Conservation (phyloP, 2,329 filamentous ascomycete genomes). For the Zasmidium angulare region DNA sequence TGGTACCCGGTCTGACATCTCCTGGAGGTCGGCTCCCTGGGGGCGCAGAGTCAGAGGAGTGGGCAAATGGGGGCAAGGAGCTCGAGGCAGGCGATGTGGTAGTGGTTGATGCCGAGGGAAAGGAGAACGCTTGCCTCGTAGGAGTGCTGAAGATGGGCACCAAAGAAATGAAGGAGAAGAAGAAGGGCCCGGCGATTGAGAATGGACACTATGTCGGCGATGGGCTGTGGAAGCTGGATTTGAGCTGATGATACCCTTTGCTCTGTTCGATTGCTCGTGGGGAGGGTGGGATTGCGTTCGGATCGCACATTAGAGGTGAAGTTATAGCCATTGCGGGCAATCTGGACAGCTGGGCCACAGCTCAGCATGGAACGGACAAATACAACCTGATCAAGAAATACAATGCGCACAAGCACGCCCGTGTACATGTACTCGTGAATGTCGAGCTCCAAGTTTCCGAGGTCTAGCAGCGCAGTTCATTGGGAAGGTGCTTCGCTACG, state of each 20-base stretch:
- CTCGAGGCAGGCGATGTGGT: constrained; percentile 80
- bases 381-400: too few relatives aligned
- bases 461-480: too few relatives aligned
- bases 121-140: constrained; percentile 85
- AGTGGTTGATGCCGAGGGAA: constrained; percentile 88
- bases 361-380: too few relatives aligned
- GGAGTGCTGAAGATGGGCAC: constrained; percentile 82
- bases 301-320: too few relatives aligned
- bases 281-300: not conserved
- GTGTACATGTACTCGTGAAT: too few relatives aligned
- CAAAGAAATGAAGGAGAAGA: constrained; percentile 87
- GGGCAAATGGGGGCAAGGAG: constrained; percentile 61
- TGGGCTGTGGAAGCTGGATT: constrained; percentile 77
- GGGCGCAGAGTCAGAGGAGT: constrained; percentile 40
- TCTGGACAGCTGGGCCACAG: too few relatives aligned
- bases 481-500: not conserved
- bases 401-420: too few relatives aligned
- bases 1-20: constrained; percentile 91
- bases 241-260: constrained; percentile 46
- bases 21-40: constrained; percentile 76
- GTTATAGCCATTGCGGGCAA: too few relatives aligned
- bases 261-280: not conserved
- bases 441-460: too few relatives aligned
- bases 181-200: constrained; percentile 92
- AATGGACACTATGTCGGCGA: constrained; percentile 92